Conservation (phyloP, 2,329 filamentous ascomycete species). For the Beauveria australis region DNA sequence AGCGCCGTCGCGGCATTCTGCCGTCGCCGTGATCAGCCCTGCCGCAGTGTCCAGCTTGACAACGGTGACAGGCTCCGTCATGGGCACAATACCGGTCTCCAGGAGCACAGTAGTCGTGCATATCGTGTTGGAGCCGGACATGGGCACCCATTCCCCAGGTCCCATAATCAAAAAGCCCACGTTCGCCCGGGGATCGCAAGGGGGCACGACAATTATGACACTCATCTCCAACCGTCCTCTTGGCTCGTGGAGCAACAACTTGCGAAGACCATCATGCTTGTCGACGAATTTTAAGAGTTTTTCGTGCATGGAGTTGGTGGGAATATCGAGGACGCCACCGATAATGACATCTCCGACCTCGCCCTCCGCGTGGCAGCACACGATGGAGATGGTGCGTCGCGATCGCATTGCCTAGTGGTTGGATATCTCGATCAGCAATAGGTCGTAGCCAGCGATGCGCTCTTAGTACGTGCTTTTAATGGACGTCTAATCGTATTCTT, state of each 20-base stretch:
- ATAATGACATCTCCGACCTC: constrained; percentile 40
- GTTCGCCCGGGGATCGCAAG: constrained; percentile 34
- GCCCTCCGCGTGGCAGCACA: constrained; percentile 31
- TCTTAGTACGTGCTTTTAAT: too few species aligned
- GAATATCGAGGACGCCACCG: constrained; percentile 36
- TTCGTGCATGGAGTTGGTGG: constrained; percentile 37
- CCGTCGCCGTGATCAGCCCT: constrained; percentile 31
- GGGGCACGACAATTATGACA: constrained; percentile 31
- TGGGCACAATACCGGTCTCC: constrained; percentile 37
- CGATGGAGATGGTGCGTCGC: constrained; percentile 20
- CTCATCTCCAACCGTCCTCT: constrained; percentile 31
- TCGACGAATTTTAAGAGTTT: constrained; percentile 34
- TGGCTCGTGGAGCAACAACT: constrained; percentile 37
- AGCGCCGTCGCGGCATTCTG: constrained; percentile 33
- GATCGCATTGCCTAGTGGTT: constrained; percentile 1
- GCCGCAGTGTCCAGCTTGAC: constrained; percentile 36
- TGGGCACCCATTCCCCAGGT: constrained; percentile 31
- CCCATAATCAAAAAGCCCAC: constrained; percentile 39
- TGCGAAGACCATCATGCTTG: constrained; percentile 31
- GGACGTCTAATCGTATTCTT: too few species aligned
- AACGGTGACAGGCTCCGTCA: constrained; percentile 34
- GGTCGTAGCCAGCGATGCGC: too few species aligned
- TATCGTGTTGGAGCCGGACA: constrained; percentile 37
- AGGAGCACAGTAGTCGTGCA: constrained; percentile 34
- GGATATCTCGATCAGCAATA: neutral